Percentiles rank a stretch among this genome's conserved stretches.
phyloP scores from a whole-genome alignment of 805 yeast species.

The Cyberlindnera mrakii region DNA sequence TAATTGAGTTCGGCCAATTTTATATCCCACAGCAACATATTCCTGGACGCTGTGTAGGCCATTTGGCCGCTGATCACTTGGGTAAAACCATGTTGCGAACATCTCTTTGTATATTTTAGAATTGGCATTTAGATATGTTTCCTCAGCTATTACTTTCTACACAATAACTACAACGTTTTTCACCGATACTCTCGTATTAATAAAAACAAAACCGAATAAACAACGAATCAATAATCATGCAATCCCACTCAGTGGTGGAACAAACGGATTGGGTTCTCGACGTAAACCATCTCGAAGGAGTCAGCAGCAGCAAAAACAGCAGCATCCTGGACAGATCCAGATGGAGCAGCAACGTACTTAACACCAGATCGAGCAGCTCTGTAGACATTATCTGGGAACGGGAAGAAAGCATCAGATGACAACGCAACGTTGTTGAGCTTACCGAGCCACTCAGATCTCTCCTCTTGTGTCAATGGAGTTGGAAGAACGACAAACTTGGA shows the following conservation, averaged over 20 bases:
- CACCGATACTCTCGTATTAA: neutral
- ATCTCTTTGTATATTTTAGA: constrained; percentile 30
- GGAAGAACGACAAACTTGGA: constrained; percentile 84
- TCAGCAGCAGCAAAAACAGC: constrained; percentile 96
- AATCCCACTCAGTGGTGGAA: constrained; percentile 73
- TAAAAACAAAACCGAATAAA: neutral
- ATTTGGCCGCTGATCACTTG: constrained; percentile 89
- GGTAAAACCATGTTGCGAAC: constrained; percentile 99
- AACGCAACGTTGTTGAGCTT: constrained; percentile 82
- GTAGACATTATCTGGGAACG: constrained; percentile 98
- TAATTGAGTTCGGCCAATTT: constrained; percentile 34
- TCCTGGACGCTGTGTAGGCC: constrained; percentile 98
- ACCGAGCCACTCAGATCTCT: constrained; percentile 81
- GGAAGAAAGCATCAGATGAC: constrained; percentile 98
- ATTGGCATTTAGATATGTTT: neutral
- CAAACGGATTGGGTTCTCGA: constrained; percentile 94
- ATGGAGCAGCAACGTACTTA: constrained; percentile 91
- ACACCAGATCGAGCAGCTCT: constrained; percentile 97
- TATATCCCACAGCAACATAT: constrained; percentile 77
- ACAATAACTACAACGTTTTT: no score
- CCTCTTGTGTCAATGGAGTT: constrained; percentile 71
- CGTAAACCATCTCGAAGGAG: constrained; percentile 81
- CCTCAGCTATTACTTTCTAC: neutral
- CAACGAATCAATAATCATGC: neutral
- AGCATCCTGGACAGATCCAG: constrained; percentile 97